Base-by-base conservation (phyloP, 169 alveolate genomes). In the Babesia sp. region DNA sequence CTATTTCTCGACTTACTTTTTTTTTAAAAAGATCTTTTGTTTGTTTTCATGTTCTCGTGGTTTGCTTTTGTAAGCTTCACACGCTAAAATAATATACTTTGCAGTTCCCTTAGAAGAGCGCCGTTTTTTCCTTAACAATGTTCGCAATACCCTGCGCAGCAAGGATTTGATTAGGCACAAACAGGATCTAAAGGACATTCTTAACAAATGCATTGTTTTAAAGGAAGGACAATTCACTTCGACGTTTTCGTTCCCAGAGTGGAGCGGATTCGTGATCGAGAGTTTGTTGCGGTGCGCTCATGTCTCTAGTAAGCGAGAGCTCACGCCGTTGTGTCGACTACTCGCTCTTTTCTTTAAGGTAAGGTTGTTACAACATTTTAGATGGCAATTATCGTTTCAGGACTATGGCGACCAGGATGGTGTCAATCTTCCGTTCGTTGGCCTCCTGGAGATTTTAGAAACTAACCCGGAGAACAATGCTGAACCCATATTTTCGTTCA, bases 301-400 rank as follows among this genome's bases (percentile, higher is more conserved):
- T 34, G 64, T 44, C 8, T 73, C 86, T 12, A 56, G 56, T 44
- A 71, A 26, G 20, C 1, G 42, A 12, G 86, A 78, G 60, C 69
- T 70, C 36, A 72, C 39, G 11, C 42, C 54, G n/a, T n/a, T 78
- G 28, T 70, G 72, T 59, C 71, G 75, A 44, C 71, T 78, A 0
- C 63, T 78, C 33, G 86, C 86, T 29, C 5, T 69, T 7, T 78
- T 61, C 64, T 78, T 69, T 64, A 78, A 78, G 86, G 86, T 78
- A 68, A 0, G 44, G 7, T 46, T n/a, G n/a, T n/a, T n/a, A n/a
- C n/a, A n/a, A n/a, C n/a, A n/a, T n/a, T n/a, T n/a, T n/a, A n/a
- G n/a, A n/a, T n/a, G n/a, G n/a, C n/a, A n/a, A 34, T 34, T 26
- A 24, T 24, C 3, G 0, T 0, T 18, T 16, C 37, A 78, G 86